phyloP scores from a whole-genome alignment of 495 filamentous ascomycete genomes.

The Venustampulla echinocandica region DNA sequence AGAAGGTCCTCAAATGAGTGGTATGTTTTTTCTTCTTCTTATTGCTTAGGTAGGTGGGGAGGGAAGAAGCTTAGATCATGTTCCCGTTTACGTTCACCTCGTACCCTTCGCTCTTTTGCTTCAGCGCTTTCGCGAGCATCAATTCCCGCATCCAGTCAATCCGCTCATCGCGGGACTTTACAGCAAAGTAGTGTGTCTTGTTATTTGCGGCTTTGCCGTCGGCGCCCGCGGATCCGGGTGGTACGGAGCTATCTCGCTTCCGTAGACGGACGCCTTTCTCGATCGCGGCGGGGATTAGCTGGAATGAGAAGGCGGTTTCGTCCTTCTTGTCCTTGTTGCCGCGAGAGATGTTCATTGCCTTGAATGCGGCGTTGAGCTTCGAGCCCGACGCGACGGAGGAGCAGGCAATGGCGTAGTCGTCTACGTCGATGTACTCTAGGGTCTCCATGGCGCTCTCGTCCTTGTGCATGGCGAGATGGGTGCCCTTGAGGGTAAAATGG shows the following conservation, averaged over 20 bases:
- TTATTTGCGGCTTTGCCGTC: conserved; percentile 44
- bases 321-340: conserved; percentile 39
- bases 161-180: conserved; percentile 74
- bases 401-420: conserved; percentile 92
- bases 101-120: conserved; percentile 72
- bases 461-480: conserved; percentile 71
- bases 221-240: conserved; percentile 22
- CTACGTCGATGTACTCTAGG: conserved; percentile 82
- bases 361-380: conserved; percentile 83
- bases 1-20: conserved; percentile 2
- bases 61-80: conserved; percentile 60
- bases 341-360: conserved; percentile 62
- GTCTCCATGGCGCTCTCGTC: conserved; percentile 51
- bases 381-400: conserved; percentile 56
- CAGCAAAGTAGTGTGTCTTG: conserved; percentile 93
- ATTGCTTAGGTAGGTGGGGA: too few species aligned
- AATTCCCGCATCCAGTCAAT: conserved; percentile 98
- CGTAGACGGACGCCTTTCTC: conserved; percentile 36
- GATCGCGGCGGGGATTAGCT: conserved; percentile 68
- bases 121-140: conserved; percentile 88
- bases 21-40: neutral
- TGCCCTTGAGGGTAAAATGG: conserved; percentile 80
- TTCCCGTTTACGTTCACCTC: conserved; percentile 76
- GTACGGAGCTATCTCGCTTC: conserved; percentile 35
- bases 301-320: conserved; percentile 71